phyloP scores from a whole-genome alignment of 2,329 filamentous ascomycete species.

The Ophiostoma quercus region DNA sequence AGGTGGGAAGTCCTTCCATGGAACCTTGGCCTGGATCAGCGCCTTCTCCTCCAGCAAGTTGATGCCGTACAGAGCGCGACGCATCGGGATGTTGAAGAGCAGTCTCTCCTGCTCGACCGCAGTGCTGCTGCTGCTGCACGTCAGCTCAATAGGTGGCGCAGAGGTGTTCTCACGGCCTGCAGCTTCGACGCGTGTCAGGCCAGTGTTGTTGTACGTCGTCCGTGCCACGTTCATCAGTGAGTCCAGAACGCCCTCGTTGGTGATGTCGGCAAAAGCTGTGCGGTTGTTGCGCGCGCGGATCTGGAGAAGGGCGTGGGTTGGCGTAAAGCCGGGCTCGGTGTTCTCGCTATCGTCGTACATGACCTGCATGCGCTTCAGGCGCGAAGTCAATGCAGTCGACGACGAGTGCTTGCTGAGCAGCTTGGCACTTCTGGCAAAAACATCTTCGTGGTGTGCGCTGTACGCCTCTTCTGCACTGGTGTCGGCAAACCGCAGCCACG shows the following conservation, averaged over 20 bases:
- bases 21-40: slow-evolving; percentile 67
- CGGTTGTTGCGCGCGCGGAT: slow-evolving; percentile 66
- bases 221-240: slow-evolving; percentile 75
- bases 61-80: slow-evolving; percentile 68
- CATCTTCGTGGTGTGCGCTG: slow-evolving; percentile 59
- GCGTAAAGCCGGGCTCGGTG: slow-evolving; percentile 53
- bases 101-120: slow-evolving; percentile 63
- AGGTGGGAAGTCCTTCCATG: slow-evolving; percentile 59
- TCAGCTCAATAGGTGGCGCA: slow-evolving; percentile 79
- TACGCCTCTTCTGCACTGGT: slow-evolving; percentile 68
- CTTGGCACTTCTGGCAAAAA: slow-evolving; percentile 61
- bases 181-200: slow-evolving; percentile 73
- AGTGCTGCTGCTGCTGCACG: slow-evolving; percentile 63
- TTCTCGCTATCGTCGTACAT: slow-evolving; percentile 64
- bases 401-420: slow-evolving; percentile 48
- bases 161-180: slow-evolving; percentile 72
- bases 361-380: slow-evolving; percentile 61
- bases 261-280: slow-evolving; percentile 62
- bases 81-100: slow-evolving; percentile 73
- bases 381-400: slow-evolving; percentile 27
- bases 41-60: slow-evolving; percentile 62
- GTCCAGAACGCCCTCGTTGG: slow-evolving; percentile 65
- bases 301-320: slow-evolving; percentile 73
- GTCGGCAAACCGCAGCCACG: slow-evolving; percentile 85
- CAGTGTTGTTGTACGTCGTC: slow-evolving; percentile 59